These are phyloP conservation scores for Eutypa lata DNA, from an alignment of 2,329 filamentous ascomycete genomes.

Conservation along the genomic window DNA sequence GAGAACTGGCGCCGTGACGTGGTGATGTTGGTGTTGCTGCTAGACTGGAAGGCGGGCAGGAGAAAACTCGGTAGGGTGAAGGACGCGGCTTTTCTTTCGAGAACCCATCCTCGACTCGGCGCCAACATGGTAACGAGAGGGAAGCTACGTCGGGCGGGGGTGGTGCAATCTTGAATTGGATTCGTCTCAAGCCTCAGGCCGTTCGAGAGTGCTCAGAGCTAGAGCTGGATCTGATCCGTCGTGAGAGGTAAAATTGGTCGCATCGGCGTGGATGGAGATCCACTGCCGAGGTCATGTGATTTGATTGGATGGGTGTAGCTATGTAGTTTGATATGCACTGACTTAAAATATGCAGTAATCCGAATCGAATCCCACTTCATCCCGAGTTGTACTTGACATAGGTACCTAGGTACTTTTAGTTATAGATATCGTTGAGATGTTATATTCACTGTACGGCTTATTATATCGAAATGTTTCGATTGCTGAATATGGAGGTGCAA, in stretches of 20 bases:
- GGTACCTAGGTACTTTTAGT: no score
- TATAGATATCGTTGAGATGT: no score
- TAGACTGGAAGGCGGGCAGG: conserved; percentile 63
- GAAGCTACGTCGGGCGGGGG: conserved; percentile 13
- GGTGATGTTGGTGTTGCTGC: conserved; percentile 14
- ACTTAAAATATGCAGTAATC: no score
- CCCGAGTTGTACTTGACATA: no score
- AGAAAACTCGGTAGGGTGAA: conserved; percentile 68
- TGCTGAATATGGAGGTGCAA: no score
- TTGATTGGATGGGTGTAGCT: background rate
- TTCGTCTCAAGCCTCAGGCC: background rate
- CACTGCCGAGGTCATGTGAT: background rate
- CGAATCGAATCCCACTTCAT: no score
- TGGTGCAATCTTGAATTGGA: background rate
- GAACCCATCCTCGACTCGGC: conserved; percentile 57
- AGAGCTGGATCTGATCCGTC: no score
- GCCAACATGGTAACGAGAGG: conserved; percentile 55
- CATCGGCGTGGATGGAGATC: background rate
- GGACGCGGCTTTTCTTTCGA: conserved; percentile 51
- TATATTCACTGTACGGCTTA: no score
- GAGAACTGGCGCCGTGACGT: conserved; percentile 61
- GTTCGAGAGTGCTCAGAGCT: no score
- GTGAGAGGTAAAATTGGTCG: background rate
- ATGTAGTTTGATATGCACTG: background rate
- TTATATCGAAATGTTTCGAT: no score